These are phyloP conservation scores for Xylariaceae sp. DNA, from an alignment of 2,329 filamentous ascomycete species.

Conservation along the genomic window DNA sequence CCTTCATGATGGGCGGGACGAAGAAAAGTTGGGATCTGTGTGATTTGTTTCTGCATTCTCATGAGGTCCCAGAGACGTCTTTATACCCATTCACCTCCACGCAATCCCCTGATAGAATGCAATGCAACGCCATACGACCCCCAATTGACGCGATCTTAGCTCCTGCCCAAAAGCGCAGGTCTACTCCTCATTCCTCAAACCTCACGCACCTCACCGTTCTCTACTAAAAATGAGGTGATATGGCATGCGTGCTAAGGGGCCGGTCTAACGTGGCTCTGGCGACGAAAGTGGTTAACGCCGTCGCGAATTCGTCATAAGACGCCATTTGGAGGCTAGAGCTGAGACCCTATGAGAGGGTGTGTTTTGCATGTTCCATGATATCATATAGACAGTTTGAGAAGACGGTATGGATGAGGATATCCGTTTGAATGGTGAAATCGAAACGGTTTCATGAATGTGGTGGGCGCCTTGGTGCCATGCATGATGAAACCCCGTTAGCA, in stretches of 20 bases:
- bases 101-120: constrained; percentile 12
- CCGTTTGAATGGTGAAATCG: too few species aligned
- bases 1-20: constrained; percentile 15
- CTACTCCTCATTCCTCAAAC: constrained; percentile 2
- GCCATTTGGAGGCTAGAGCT: neutral
- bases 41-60: neutral
- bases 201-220: too few species aligned
- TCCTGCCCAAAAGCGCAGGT: constrained; percentile 24
- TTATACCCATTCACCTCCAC: neutral
- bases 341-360: too few species aligned
- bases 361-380: too few species aligned
- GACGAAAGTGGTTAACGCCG: neutral
- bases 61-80: too few species aligned
- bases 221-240: too few species aligned
- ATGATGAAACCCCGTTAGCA: too few species aligned
- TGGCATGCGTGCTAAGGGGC: too few species aligned
- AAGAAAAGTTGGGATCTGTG: neutral
- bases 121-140: constrained; percentile 11
- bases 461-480: too few species aligned
- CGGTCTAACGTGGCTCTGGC: neutral
- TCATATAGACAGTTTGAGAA: too few species aligned
- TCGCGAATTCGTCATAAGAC: neutral
- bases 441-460: too few species aligned
- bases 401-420: too few species aligned
- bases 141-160: constrained; percentile 8